These are phyloP conservation scores for Penicillium coffeae DNA, from an alignment of 495 filamentous ascomycete species.

Conservation along the genomic window DNA sequence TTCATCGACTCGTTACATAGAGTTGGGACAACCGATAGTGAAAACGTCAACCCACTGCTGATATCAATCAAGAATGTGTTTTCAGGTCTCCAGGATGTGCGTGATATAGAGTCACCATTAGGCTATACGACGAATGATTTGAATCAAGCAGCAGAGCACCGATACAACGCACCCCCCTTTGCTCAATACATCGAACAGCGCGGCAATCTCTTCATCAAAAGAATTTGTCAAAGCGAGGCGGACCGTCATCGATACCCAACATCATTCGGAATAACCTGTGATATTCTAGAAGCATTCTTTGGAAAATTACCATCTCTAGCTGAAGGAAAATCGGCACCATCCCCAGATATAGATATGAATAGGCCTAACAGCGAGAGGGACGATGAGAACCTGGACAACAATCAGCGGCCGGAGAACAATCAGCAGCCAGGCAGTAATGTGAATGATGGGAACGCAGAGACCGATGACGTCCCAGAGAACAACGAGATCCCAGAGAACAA, in stretches of 20 bases:
- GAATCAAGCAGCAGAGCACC: not conserved
- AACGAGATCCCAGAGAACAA: no score
- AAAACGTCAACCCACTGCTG: not conserved
- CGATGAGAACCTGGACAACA: no score
- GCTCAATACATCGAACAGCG: not conserved
- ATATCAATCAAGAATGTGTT: not conserved
- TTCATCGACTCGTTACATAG: not conserved
- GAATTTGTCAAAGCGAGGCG: not conserved
- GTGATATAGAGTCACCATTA: not conserved
- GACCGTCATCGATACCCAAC: not conserved
- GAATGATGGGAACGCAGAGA: no score
- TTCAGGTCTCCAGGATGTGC: no score
- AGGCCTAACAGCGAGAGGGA: no score
- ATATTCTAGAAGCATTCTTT: slow-evolving; percentile 7
- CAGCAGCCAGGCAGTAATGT: no score
- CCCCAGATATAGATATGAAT: no score
- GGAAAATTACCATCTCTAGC: no score
- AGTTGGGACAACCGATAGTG: not conserved
- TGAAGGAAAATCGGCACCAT: no score
- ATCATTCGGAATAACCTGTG: slow-evolving; percentile 1
- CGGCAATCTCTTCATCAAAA: not conserved
- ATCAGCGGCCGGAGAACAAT: no score
- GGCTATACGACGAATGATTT: not conserved
- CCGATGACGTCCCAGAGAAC: no score
- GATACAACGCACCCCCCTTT: slow-evolving; percentile 4